Evolutionary conservation across 148 eudicot genomes (phyloP).

Genomic region (Cornus suecica): DNA sequence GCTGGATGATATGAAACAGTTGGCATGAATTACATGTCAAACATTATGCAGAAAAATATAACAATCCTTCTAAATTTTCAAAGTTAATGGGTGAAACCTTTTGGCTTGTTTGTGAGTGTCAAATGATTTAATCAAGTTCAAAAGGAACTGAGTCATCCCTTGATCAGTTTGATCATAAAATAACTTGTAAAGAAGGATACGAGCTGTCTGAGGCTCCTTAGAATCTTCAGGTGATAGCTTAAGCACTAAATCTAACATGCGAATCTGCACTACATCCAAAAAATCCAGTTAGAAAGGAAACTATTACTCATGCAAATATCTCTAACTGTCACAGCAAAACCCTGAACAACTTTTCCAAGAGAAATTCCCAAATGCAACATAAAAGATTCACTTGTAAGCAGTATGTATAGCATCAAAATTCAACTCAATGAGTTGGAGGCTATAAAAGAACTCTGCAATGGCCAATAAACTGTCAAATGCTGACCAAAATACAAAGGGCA

Average conservation of each 20-base stretch:
- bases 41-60: background rate
- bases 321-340: background rate
- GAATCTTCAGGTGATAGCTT: constrained; percentile 79
- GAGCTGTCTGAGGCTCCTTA: constrained; percentile 82
- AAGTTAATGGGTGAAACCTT: constrained; percentile 44
- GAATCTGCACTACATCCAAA: constrained; percentile 56
- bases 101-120: constrained; percentile 85
- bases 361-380: background rate
- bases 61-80: background rate
- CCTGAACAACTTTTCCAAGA: background rate
- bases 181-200: constrained; percentile 84
- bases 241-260: constrained; percentile 86
- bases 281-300: background rate
- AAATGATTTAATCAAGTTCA: constrained; percentile 79
- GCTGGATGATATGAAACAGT: background rate
- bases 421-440: background rate
- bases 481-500: background rate
- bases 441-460: no score
- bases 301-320: background rate
- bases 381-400: no score
- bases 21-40: background rate
- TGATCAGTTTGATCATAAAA: constrained; percentile 99
- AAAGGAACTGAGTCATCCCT: constrained; percentile 87
- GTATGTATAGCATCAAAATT: no score
- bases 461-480: background rate